Percentiles rank a stretch among this genome's conserved stretches.
Conservation (phyloP, 2,329 filamentous ascomycete species). For the Verticillium tricorpus region DNA sequence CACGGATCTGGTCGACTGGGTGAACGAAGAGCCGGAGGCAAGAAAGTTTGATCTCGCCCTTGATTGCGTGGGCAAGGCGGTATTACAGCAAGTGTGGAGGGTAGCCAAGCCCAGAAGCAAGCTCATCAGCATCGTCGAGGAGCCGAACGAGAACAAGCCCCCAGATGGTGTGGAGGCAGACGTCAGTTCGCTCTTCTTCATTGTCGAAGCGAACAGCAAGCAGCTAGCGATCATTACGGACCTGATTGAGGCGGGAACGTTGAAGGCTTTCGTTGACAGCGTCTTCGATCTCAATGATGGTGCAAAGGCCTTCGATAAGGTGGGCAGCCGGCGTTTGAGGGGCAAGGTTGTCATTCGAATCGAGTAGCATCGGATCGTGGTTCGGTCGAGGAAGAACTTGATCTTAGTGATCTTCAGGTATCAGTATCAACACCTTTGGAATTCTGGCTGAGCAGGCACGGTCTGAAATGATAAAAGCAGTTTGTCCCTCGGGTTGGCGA, state of each 20-base stretch:
- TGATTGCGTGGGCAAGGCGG: not conserved
- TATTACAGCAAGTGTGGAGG: not conserved
- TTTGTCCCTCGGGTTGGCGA: too few relatives aligned
- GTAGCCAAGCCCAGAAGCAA: not conserved
- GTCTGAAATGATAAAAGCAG: too few relatives aligned
- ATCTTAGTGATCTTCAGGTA: too few relatives aligned
- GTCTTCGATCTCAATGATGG: slow-evolving; percentile 9
- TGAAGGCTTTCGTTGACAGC: not conserved
- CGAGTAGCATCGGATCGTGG: not conserved
- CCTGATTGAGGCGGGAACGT: not conserved
- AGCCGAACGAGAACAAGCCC: not conserved
- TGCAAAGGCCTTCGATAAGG: slow-evolving; percentile 8
- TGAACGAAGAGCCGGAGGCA: not conserved
- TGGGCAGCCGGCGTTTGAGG: not conserved
- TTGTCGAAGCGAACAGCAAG: not conserved
- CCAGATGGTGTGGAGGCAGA: not conserved
- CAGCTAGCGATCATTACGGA: not conserved
- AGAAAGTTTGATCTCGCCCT: slow-evolving; percentile 1
- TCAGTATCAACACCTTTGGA: too few relatives aligned
- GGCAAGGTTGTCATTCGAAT: not conserved
- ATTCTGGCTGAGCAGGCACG: too few relatives aligned
- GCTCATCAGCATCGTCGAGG: not conserved
- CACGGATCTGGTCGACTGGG: not conserved
- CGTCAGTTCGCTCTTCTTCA: not conserved
- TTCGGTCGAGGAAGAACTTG: too few relatives aligned